Conservation (phyloP, 352 stramenopile species). For the Elongisporangium anandrum region DNA sequence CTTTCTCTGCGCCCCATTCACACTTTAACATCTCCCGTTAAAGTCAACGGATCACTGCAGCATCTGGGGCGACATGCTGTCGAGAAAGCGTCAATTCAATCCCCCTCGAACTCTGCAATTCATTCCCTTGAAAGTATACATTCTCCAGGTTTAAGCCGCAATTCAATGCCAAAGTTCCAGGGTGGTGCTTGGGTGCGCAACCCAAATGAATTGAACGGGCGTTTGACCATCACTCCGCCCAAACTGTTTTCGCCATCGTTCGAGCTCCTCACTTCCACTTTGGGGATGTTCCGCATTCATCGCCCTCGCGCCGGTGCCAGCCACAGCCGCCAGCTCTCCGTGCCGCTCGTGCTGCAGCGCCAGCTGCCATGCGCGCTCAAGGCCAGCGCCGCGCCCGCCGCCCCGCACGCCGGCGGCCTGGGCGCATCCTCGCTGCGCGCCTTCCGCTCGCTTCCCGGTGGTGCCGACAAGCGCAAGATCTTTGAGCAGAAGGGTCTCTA, state of each 20-base stretch:
- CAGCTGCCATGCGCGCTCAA: conserved; percentile 11
- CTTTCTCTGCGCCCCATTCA: background rate
- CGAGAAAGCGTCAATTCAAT: background rate
- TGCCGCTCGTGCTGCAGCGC: conserved; percentile 12
- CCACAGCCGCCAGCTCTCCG: conserved; percentile 12
- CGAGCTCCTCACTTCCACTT: conserved; percentile 13
- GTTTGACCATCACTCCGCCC: conserved; percentile 11
- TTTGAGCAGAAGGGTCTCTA: conserved; percentile 62
- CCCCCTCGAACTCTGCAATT: conserved; percentile 1
- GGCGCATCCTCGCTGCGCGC: conserved; percentile 14
- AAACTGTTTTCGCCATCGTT: conserved; percentile 2
- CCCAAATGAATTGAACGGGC: conserved; percentile 12
- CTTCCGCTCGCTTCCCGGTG: conserved; percentile 45
- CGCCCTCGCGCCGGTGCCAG: conserved; percentile 15
- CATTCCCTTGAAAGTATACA: conserved; percentile 13
- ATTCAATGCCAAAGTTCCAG: conserved; percentile 12
- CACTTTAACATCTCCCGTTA: background rate
- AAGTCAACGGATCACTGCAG: background rate
- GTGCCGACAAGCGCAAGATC: conserved; percentile 45
- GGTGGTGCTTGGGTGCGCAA: conserved; percentile 8
- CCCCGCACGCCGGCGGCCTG: background rate
- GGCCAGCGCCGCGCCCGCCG: conserved; percentile 2
- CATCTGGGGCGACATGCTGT: background rate
- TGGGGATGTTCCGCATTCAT: conserved; percentile 45
- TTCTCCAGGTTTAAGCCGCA: conserved; percentile 8